Evolutionary conservation across 2,329 filamentous ascomycete genomes (phyloP).

Genomic region (Calonectria ilicicola): DNA sequence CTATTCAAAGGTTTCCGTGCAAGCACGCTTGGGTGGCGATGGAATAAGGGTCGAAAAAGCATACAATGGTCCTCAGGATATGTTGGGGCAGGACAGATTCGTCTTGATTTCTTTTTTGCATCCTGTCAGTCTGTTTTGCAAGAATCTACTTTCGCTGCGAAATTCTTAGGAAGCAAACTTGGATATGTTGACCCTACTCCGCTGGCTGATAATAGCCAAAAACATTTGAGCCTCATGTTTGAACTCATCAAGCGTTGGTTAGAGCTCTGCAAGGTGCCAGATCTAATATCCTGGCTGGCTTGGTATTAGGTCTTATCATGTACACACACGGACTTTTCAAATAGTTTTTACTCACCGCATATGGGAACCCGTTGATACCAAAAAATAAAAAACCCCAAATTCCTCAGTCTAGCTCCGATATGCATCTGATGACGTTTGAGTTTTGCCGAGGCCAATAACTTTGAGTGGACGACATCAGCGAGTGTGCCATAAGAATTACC

Average conservation of each 20-base stretch:
- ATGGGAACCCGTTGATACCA: too few relatives aligned
- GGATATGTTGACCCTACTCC: neutral
- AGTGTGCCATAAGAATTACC: too few relatives aligned
- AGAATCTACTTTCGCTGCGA: too few relatives aligned
- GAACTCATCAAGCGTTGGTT: neutral
- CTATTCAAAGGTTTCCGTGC: neutral
- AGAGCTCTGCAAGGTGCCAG: neutral
- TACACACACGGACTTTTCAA: too few relatives aligned
- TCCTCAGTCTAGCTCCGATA: too few relatives aligned
- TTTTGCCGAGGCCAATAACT: neutral
- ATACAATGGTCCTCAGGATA: neutral
- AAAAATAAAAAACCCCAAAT: neutral
- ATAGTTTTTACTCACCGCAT: too few relatives aligned
- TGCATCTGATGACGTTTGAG: neutral
- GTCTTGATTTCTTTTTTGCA: neutral
- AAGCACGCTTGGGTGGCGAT: neutral
- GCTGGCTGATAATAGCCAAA: neutral
- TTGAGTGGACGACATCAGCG: neutral
- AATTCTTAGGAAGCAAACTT: neutral
- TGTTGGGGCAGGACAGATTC: too few relatives aligned
- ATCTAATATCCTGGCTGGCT: neutral
- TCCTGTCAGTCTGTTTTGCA: neutral
- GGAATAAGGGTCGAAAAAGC: neutral
- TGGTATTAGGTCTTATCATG: too few relatives aligned
- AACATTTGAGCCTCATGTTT: too few relatives aligned